Conservation (phyloP, 305 asterid genomes). For the Solanum hybrid region DNA sequence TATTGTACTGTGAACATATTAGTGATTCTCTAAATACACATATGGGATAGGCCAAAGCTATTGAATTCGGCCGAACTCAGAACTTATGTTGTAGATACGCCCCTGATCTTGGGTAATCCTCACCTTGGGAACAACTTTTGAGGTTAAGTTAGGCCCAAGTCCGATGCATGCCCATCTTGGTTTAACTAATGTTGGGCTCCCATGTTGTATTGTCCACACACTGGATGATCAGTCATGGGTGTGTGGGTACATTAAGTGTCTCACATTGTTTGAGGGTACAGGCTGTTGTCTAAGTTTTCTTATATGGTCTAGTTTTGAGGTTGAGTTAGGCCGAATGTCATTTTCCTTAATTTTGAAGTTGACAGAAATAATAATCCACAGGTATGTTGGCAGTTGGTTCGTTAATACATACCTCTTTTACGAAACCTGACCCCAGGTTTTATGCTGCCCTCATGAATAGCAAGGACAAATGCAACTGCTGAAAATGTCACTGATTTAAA, state of each 20-base stretch:
- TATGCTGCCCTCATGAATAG: constrained; percentile 79
- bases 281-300: not conserved
- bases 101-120: not conserved
- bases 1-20: not conserved
- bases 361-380: not conserved
- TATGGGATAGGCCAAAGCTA: not conserved
- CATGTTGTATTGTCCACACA: not conserved
- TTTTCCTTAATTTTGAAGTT: not conserved
- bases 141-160: not conserved
- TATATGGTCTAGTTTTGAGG: not conserved
- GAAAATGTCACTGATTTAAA: constrained; percentile 70
- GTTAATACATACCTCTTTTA: constrained; percentile 48
- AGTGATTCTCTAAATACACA: not conserved
- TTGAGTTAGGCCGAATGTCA: not conserved
- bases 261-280: not conserved
- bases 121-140: not conserved
- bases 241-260: not conserved
- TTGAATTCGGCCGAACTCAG: not conserved
- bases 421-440: constrained; percentile 87
- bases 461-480: constrained; percentile 61
- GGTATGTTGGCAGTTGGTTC: not conserved
- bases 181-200: not conserved
- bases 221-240: not conserved
- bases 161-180: not conserved
- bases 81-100: not conserved